Evolutionary conservation across 768 basidiomycete species (phyloP), one percentile per base, ranked within the genome.

Genomic region (Suillus subaureus): DNA sequence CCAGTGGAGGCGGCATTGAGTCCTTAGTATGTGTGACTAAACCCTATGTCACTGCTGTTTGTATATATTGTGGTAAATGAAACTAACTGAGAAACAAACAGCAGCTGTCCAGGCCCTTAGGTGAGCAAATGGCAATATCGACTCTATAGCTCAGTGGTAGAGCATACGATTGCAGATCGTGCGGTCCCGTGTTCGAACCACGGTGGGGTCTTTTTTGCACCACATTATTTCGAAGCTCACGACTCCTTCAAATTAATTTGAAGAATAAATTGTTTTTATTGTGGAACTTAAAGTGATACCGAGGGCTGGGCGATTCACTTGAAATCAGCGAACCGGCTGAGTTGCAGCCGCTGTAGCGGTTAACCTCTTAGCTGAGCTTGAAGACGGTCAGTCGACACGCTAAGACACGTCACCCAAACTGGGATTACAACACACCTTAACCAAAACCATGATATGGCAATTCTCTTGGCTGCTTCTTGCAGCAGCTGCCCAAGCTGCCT

Each of bases 141-240:
- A 72, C 75, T 73, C 68, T 49, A 76, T 77, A 78, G 75, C 75
- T 77, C 77, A 83, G 82, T 82, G 82, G 82, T 84, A 84, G 80
- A 84, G 82, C 84, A 83, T 77, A 77, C 84, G 83, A 84, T 83
- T 84, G 82, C 83, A 85, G 81, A 85, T 85, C 83, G 84, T 78
- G 74, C 63, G 78, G 83, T 81, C 83, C 78, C 83, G 83, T 84
- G 83, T 85, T 84, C 83, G 78, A 84, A 81, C 77, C 83, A 83
- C 83, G 83, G 78, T 83, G 75, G 79, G 81, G 79, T 80, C 76
- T 79, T 6, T 66, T 75, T 72, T 75, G 23, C 12, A 6, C 51
- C 13, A 12, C 37, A 21, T 7, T 43, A 40, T 40, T 40, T 40
- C 13, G 13, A n/a, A n/a, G n/a, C n/a, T n/a, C n/a, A n/a, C n/a